Evolutionary conservation across 148 eudicot species (phyloP), one percentile per base, ranked within the genome.

Genomic region (Euryodendron excelsum): DNA sequence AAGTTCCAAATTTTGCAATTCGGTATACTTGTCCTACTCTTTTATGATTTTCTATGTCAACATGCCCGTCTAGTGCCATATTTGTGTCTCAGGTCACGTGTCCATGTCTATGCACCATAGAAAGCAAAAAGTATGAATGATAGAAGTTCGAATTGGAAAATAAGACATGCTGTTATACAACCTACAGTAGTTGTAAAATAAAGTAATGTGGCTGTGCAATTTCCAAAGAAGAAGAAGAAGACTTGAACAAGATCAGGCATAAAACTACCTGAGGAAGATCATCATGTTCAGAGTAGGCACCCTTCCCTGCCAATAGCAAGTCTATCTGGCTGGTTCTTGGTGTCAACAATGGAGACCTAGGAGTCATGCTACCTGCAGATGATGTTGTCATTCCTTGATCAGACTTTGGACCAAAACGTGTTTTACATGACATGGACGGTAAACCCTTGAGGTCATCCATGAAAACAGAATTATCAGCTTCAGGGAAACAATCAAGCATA

Each of bases 371-470:
- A 73, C 96, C 99, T 66, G 94, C 98, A 75, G 99, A 96, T 59
- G 99, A 96, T 71, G 97, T 92, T 33, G 99, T 91, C 98, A 96
- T 92, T 72, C 99, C 99, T 85, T 96, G 99, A 82, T 96, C 99
- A 78, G 98, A 96, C 79, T 93, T 96, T 27, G 97, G 99, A 66
- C 98, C 99, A 87, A 96, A 96, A 36, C 99, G 92, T 60, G 97
- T 96, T 84, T 75, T 93, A 82, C 97, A 92, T 41, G 98, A 87
- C 94, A 96, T 91, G 70, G 96, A 87, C 58, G 95, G 85, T 68
- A 96, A 84, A 65, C 92, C 97, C 87, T 93, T 96, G 41, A 92
- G 79, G 69, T 96, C 99, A 69, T 96, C 99, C 91, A 92, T 90
- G 70, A 82, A 88, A 55, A 79, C 88, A 69, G 93, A 76, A 86